Base-by-base conservation (phyloP, 2,329 filamentous ascomycete genomes). In the Xylaria sp. region DNA sequence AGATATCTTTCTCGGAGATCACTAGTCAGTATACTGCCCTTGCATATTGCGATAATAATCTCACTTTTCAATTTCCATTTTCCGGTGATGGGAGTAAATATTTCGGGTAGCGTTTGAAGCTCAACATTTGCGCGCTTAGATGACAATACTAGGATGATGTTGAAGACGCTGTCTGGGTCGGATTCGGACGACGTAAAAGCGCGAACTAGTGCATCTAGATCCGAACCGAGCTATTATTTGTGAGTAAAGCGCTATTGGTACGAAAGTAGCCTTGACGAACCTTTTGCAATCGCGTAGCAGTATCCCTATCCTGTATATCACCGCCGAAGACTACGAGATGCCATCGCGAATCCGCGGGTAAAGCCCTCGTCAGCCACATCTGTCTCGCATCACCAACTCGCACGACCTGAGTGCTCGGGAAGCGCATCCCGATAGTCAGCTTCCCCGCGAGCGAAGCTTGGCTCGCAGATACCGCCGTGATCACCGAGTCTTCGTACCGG, bases 311-410 rank as follows among this genome's bases (percentile, higher is more conserved):
- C 79, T 73, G n/a, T 73, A 79, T 51, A 71, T 88, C 81, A 1
- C 88, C 88, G 0, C 85, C 82, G 74, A 90, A 90, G 10, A 90
- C 79, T 10, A 87, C 74, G 10, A 89, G 23, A 81, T 83, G 67
- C 86, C 82, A 78, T 72, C 76, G 51, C 40, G 73, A 68, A 78
- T 85, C 69, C 29, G 87, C 84, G 21, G 80, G 83, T 47, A 91
- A 70, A 0, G 84, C 81, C 58, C 86, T 78, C 13, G 84, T 82
- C 29, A 88, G 78, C 55, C 85, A 87, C 78, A 89, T 78, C 0
- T 86, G 82, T 68, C 84, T 86, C 1, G 87, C 88, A 72, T 91
- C 89, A 54, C 85, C 87, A 66, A 86, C 85, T 5, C 88, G 81
- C 21, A 91, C 84, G 0, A 91, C 86, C 73, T 88, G 87, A 0